Percentiles rank a stretch among this genome's conserved stretches.
These are phyloP conservation scores for Arabis hirsuta DNA, from an alignment of 345 rosid genomes.

Conservation along the genomic window DNA sequence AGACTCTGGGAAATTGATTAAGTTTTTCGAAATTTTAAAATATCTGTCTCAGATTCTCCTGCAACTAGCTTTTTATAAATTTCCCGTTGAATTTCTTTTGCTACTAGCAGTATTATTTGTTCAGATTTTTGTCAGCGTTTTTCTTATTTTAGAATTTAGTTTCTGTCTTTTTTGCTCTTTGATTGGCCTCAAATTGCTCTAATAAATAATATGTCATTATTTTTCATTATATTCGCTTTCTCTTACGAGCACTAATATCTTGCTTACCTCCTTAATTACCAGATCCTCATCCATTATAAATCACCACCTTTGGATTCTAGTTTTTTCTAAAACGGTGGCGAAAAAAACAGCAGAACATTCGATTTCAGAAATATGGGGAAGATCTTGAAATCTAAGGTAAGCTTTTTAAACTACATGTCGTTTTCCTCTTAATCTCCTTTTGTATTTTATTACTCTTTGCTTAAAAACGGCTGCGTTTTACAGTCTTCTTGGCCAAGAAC, in stretches of 20 bases:
- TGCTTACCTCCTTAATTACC: conserved; percentile 33
- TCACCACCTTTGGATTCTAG: conserved; percentile 35
- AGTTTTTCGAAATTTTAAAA: not conserved
- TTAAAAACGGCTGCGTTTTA: conserved; percentile 16
- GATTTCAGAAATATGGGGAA: conserved; percentile 49
- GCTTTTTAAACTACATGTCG: conserved; percentile 6
- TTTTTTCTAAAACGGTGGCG: conserved; percentile 41
- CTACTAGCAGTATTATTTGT: conserved; percentile 33
- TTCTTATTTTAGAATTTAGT: conserved; percentile 34
- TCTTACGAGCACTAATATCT: conserved; percentile 24
- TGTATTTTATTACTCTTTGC: not conserved
- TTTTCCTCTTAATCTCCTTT: not conserved
- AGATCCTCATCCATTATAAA: conserved; percentile 41
- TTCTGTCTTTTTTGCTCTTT: conserved; percentile 39
- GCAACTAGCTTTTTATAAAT: conserved; percentile 53
- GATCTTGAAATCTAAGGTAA: conserved; percentile 64
- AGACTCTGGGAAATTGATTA: conserved; percentile 10
- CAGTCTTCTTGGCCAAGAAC: conserved; percentile 81
- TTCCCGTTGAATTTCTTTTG: conserved; percentile 37
- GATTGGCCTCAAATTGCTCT: conserved; percentile 43
- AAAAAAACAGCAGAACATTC: conserved; percentile 41
- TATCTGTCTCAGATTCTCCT: conserved; percentile 51
- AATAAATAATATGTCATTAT: conserved; percentile 26
- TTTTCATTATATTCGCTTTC: conserved; percentile 25
- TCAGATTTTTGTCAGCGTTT: conserved; percentile 26